Evolutionary conservation across 129 eudicot genomes (phyloP).

Genomic region (Flaveria ramosissima): DNA sequence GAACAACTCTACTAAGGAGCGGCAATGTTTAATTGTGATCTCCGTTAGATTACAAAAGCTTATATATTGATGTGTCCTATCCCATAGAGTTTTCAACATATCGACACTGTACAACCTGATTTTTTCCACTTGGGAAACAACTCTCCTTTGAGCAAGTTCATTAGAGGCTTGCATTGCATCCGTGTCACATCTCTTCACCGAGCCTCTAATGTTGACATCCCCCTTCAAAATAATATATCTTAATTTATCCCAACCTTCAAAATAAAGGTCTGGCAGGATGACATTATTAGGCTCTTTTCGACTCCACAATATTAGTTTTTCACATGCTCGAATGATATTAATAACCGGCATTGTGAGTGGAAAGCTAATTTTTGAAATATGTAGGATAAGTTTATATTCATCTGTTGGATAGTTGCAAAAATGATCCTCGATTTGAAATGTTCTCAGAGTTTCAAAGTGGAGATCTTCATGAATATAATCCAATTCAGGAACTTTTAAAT

Average conservation of each 20-base stretch:
- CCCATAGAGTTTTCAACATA: neutral
- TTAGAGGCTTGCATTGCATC: neutral
- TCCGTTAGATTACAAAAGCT: neutral
- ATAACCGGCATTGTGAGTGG: neutral
- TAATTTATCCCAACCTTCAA: neutral
- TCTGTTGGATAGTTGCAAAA: too few relatives aligned
- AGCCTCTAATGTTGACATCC: neutral
- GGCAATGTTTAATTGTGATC: neutral
- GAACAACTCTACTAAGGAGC: neutral
- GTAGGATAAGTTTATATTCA: neutral
- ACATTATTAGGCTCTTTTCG: too few relatives aligned
- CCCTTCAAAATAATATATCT: rapidly evolving
- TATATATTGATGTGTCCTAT: constrained; percentile 12
- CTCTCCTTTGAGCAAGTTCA: neutral
- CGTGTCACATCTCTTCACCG: neutral
- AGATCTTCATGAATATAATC: neutral
- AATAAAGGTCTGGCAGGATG: constrained; percentile 1
- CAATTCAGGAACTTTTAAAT: neutral
- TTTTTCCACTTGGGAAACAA: neutral
- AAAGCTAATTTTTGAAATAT: neutral
- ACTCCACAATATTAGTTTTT: too few relatives aligned
- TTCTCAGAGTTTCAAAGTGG: neutral
- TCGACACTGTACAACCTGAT: rapidly evolving
- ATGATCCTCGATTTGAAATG: neutral
- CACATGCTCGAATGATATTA: neutral